Percentiles rank a stretch among this genome's conserved stretches.
These are phyloP conservation scores for Candida freyschussii DNA, from an alignment of 1,139 yeast species.

Conservation along the genomic window DNA sequence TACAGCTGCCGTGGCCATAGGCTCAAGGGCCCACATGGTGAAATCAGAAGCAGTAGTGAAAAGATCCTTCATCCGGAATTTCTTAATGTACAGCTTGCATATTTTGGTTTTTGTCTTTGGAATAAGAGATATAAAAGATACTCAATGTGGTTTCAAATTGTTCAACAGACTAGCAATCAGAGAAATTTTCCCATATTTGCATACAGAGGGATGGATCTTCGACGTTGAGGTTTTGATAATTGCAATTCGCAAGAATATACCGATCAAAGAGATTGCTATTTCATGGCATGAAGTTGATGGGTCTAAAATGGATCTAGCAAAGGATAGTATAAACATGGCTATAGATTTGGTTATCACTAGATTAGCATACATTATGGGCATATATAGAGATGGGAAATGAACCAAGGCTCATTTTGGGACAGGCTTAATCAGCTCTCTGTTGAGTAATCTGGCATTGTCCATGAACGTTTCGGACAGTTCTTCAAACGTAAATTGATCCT, in stretches of 20 bases:
- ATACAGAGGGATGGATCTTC: constrained; percentile 97
- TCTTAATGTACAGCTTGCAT: constrained; percentile 91
- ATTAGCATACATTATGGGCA: constrained; percentile 79
- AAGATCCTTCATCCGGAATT: constrained; percentile 80
- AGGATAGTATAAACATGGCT: constrained; percentile 94
- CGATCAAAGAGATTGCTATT: constrained; percentile 73
- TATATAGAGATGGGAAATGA: constrained; percentile 46
- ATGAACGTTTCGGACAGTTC: constrained; percentile 67
- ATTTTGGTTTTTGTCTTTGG: constrained; percentile 84
- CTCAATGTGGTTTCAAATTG: constrained; percentile 96
- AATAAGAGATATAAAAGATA: constrained; percentile 77
- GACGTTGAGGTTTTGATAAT: constrained; percentile 88
- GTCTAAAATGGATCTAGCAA: constrained; percentile 85
- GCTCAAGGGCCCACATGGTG: constrained; percentile 96
- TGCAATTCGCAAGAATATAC: constrained; percentile 65
- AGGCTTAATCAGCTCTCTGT: constrained; percentile 34
- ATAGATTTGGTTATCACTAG: constrained; percentile 87
- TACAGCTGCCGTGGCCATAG: constrained; percentile 54
- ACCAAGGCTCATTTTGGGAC: constrained; percentile 6
- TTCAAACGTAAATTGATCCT: constrained; percentile 60
- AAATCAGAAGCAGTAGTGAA: constrained; percentile 94
- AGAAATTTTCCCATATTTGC: constrained; percentile 81
- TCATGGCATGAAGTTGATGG: constrained; percentile 98
- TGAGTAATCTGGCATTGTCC: constrained; percentile 60
- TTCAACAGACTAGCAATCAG: constrained; percentile 67